Conservation (phyloP, 768 basidiomycete genomes). For the Rhodotorula graminis region DNA sequence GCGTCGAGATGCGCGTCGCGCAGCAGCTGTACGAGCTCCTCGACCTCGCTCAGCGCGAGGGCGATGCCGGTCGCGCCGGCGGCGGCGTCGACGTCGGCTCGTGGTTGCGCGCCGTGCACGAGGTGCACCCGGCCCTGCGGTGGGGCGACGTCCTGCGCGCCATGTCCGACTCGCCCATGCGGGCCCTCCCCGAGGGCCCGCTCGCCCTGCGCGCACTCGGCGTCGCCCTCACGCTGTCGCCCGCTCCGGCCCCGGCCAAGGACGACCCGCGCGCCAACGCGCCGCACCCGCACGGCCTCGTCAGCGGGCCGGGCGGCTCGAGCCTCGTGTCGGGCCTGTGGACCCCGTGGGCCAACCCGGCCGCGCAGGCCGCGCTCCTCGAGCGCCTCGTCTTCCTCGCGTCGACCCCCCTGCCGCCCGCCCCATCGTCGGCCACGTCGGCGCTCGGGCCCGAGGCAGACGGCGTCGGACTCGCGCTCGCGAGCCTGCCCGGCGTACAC, state of each 20-base stretch:
- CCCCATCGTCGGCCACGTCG: background rate
- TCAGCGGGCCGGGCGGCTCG: conserved; percentile 45
- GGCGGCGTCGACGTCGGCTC: conserved; percentile 17
- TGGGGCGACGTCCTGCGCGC: conserved; percentile 66
- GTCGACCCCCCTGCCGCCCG: background rate
- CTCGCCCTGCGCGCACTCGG: conserved; percentile 76
- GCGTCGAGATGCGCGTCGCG: conserved; percentile 31
- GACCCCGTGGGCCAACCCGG: conserved; percentile 75
- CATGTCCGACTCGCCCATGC: conserved; percentile 61
- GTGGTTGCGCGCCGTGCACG: conserved; percentile 35
- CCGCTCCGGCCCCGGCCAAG: conserved; percentile 46
- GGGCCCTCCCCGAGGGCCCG: conserved; percentile 78
- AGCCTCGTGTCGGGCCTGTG: conserved; percentile 55
- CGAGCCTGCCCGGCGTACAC: conserved; percentile 68
- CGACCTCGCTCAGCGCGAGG: conserved; percentile 27
- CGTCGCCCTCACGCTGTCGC: conserved; percentile 74
- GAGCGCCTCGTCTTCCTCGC: conserved; percentile 76
- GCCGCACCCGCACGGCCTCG: conserved; percentile 32
- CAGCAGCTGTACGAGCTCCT: conserved; percentile 31
- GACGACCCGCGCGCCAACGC: conserved; percentile 10
- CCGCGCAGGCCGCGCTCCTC: conserved; percentile 78
- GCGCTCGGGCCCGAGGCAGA: too few species aligned
- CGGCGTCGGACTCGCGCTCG: conserved; percentile 64
- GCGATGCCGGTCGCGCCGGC: conserved; percentile 13
- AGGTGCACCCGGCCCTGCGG: conserved; percentile 25